Evolutionary conservation across 75 land plant genomes (phyloP), one percentile per base, ranked within the genome.

Genomic region (Gnetum montanum): DNA sequence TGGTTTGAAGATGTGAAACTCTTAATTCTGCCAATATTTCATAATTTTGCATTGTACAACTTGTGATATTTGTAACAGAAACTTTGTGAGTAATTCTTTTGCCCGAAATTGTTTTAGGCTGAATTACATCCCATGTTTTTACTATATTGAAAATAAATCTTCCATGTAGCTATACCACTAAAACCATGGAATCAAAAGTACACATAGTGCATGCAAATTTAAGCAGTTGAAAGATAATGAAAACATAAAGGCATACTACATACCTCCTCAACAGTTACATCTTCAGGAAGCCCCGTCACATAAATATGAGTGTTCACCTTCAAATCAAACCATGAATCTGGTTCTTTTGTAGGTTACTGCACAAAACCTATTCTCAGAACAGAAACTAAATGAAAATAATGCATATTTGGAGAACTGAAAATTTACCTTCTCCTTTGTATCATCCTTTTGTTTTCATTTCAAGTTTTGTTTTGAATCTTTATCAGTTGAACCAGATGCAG

Each of bases 291-390:
- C 13, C 98, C 98, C 31, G 86, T 90, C 38, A 93, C 84, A 61
- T 93, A 93, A 12, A 93, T 90, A 71, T 93, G 85, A 23, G 98
- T 88, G 67, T 93, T 93, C 23, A 93, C 84, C 66, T 93, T 93
- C 49, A 93, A 68, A 36, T 93, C 98, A 66, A 93, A 93, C 98
- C 98, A 93, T 46, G 77, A 58, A 35, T 93, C 98, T 31, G 98
- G 90, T 51, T 82, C 81, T 55, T 79, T 84, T 56, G 81, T 77
- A 4, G 96, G 72, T 72, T 89, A 90, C 90, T 89, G 83, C 35
- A 24, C 55, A 56, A 48, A 38, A n/a, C n/a, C n/a, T 1, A 57
- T 25, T 3, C 43, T 36, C 41, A 25, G 29, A 37, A 29, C 1
- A 4, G 1, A 38, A 29, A 25, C 18, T 25, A 25, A 26, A 12